Conservation (phyloP, 148 eudicot species). For the Rhododendron molle region DNA sequence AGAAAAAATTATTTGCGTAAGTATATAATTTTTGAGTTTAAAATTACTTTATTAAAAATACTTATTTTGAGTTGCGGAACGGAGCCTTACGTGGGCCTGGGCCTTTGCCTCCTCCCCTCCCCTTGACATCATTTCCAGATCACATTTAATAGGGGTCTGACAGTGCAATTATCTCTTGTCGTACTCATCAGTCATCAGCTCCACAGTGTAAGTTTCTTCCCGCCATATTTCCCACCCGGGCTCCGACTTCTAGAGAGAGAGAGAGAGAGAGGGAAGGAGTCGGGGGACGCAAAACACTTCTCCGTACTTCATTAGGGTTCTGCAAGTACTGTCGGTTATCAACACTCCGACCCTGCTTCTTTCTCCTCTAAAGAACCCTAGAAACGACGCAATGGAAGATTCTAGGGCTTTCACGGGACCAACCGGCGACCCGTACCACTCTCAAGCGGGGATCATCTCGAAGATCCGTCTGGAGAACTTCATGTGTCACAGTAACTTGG, state of each 20-base stretch:
- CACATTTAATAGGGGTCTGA: too few species aligned
- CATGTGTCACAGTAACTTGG: slow-evolving; percentile 86
- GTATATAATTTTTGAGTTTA: too few species aligned
- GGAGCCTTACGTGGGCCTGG: too few species aligned
- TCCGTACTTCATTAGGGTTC: not conserved
- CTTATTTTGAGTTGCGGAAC: too few species aligned
- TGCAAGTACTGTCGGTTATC: not conserved
- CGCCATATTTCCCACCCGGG: not conserved
- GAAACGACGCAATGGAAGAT: slow-evolving; percentile 32
- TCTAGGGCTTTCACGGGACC: slow-evolving; percentile 28
- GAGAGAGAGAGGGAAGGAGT: not conserved
- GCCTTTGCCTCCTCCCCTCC: too few species aligned
- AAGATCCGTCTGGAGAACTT: slow-evolving; percentile 77
- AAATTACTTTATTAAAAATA: too few species aligned
- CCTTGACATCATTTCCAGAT: too few species aligned
- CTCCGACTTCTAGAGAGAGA: not conserved
- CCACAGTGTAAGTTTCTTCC: not conserved
- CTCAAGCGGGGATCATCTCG: slow-evolving; percentile 59
- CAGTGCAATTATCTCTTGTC: too few species aligned
- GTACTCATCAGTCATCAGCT: not conserved
- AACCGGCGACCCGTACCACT: slow-evolving; percentile 12
- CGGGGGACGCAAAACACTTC: not conserved
- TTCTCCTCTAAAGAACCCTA: slow-evolving; percentile 4
- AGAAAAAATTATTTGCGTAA: too few species aligned
- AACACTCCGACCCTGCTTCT: not conserved